Evolutionary conservation across 805 yeast species (phyloP).

Genomic region (Lipomyces japonicus): DNA sequence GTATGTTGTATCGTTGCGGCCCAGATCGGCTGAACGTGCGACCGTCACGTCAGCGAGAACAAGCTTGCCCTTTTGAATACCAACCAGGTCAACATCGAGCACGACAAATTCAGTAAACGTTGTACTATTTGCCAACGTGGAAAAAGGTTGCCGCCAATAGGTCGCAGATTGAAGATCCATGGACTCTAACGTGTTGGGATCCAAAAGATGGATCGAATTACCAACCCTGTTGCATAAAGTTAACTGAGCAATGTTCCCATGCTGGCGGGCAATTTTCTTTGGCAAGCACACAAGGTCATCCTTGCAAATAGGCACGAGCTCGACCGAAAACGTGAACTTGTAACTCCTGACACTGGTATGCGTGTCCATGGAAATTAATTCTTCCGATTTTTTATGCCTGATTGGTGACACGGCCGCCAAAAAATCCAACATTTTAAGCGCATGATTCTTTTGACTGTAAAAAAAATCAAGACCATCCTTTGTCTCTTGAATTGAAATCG

Average conservation of each 20-base stretch:
- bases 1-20: slow-evolving; percentile 75
- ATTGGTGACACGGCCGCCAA: slow-evolving; percentile 79
- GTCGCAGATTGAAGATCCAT: slow-evolving; percentile 68
- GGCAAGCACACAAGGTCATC: slow-evolving; percentile 94
- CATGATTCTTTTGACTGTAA: slow-evolving; percentile 84
- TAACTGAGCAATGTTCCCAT: slow-evolving; percentile 78
- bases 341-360: slow-evolving; percentile 85
- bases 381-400: slow-evolving; percentile 78
- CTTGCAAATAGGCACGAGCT: slow-evolving; percentile 92
- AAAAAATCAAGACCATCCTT: slow-evolving; percentile 94
- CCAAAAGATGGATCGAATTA: slow-evolving; percentile 79
- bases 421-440: slow-evolving; percentile 90
- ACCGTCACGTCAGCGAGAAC: slow-evolving; percentile 87
- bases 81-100: slow-evolving; percentile 90
- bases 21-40: slow-evolving; percentile 85
- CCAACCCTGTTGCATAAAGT: slow-evolving; percentile 82
- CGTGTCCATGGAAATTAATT: slow-evolving; percentile 84
- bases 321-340: slow-evolving; percentile 89
- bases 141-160: slow-evolving; percentile 82
- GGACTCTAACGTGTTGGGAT: slow-evolving; percentile 73
- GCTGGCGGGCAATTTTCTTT: slow-evolving; percentile 71
- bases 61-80: slow-evolving; percentile 67
- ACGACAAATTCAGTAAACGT: slow-evolving; percentile 81
- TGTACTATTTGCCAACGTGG: slow-evolving; percentile 59
- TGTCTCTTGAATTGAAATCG: slow-evolving; percentile 87